Base-by-base conservation (phyloP, 805 yeast genomes). In the Kockiozyma suomiensis region DNA sequence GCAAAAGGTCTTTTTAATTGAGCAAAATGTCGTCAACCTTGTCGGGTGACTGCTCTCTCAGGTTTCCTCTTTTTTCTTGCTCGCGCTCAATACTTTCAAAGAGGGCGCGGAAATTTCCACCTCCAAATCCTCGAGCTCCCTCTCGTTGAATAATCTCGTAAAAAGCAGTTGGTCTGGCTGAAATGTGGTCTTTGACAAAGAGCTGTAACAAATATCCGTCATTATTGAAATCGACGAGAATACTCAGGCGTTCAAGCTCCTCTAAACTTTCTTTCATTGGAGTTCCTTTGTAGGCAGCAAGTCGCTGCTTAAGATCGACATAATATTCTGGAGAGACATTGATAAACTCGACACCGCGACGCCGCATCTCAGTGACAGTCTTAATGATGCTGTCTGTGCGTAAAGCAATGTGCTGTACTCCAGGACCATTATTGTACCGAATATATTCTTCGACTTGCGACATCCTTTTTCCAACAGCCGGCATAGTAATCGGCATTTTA, bases 401-500 rank as follows among this genome's bases (percentile, higher is more conserved):
- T 25, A 90, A 71, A 0, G 96, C 96, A 68, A 90, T 76, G 70
- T 90, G 96, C 74, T 90, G 96, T 37, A 90, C 82, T 2, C 96
- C 96, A 0, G 96, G 87, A 0, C 96, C 96, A 50, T 82, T 82
- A 71, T 88, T 80, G 69, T 77, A 90, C 54, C 85, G 87, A 64
- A 86, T 73, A 70, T 86, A 90, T 72, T 90, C 97, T 72, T 89
- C 96, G 60, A 90, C 86, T 70, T 90, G 96, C 2, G 92, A 85
- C 69, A 78, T 82, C 70, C 81, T 80, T 43, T 76, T 71, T 0
- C 92, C 90, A 50, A 76, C 71, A 0, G 90, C 93, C 0, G 97
- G 96, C 72, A 90, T 96, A 72, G 89, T 90, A 51, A 90, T 81
- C 15, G 96, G 96, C 84, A 90, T 85, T 71, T 88, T 87, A 64